phyloP scores from a whole-genome alignment of 495 filamentous ascomycete species.

The Neurospora sp. region DNA sequence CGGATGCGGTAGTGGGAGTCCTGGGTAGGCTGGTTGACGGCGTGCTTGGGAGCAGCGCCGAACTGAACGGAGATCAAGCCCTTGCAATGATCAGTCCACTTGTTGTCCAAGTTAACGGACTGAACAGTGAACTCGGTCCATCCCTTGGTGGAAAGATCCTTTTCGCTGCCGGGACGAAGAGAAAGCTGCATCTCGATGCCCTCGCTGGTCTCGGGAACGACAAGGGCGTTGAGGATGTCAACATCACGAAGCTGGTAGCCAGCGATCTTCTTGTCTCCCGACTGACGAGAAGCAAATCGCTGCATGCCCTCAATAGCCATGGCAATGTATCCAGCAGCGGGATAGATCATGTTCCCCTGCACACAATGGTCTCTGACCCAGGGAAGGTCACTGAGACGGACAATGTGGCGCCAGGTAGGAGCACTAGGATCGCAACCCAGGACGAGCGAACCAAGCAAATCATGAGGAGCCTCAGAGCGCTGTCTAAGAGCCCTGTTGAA shows the following conservation, averaged over 20 bases:
- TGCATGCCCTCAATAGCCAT: slow-evolving; percentile 40
- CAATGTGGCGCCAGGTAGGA: slow-evolving; percentile 31
- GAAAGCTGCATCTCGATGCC: slow-evolving; percentile 31
- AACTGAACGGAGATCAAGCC: slow-evolving; percentile 21
- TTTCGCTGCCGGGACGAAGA: slow-evolving; percentile 30
- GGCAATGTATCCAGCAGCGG: slow-evolving; percentile 40
- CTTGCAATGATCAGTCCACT: slow-evolving; percentile 24
- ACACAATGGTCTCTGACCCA: slow-evolving; percentile 40
- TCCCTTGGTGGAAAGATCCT: slow-evolving; percentile 25
- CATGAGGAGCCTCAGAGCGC: slow-evolving; percentile 25
- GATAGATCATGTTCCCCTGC: slow-evolving; percentile 37
- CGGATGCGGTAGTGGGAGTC: slow-evolving; percentile 14
- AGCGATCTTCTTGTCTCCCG: neutral
- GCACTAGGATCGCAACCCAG: slow-evolving; percentile 21
- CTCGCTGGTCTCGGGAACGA: slow-evolving; percentile 27
- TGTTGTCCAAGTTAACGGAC: slow-evolving; percentile 36
- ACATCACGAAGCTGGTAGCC: slow-evolving; percentile 33
- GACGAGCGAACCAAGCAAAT: slow-evolving; percentile 37
- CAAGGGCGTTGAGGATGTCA: slow-evolving; percentile 29
- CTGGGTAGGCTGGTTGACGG: neutral
- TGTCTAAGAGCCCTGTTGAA: slow-evolving; percentile 31
- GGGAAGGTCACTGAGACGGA: slow-evolving; percentile 31
- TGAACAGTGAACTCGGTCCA: slow-evolving; percentile 29
- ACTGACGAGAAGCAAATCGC: slow-evolving; percentile 5
- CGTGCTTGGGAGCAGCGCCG: neutral